Conservation (phyloP, 2,329 filamentous ascomycete species). For the Chaetomiaceae sp. region DNA sequence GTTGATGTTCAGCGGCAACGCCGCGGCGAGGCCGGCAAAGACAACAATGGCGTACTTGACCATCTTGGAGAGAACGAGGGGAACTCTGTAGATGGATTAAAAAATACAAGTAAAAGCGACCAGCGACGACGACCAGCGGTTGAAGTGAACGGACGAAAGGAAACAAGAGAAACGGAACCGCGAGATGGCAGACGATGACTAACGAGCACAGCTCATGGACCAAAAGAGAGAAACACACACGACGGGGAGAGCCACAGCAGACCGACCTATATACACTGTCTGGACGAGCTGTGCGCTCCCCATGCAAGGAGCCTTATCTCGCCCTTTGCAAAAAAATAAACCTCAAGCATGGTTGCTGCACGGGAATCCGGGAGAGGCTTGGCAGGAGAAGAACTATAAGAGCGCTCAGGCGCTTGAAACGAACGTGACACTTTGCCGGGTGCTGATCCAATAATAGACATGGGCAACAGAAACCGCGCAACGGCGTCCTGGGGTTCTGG, state of each 20-base stretch:
- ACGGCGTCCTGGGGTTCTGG: background rate
- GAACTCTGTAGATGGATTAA: conserved; percentile 8
- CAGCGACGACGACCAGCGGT: conserved; percentile 35
- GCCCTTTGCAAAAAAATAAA: background rate
- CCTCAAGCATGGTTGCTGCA: background rate
- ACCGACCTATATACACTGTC: conserved; percentile 33
- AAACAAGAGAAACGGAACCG: conserved; percentile 24
- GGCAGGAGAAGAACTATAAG: conserved; percentile 1
- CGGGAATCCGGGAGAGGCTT: conserved; percentile 1
- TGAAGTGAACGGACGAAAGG: conserved; percentile 23
- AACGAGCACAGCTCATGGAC: conserved; percentile 35
- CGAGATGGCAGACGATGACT: conserved; percentile 13
- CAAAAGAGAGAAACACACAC: background rate
- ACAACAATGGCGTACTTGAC: conserved; percentile 35
- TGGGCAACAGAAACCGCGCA: background rate
- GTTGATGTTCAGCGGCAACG: conserved; percentile 41
- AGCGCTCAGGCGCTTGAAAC: conserved; percentile 5
- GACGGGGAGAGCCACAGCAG: conserved; percentile 14
- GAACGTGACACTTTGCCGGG: conserved; percentile 8
- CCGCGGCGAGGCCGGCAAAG: conserved; percentile 36
- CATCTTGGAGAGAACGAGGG: conserved; percentile 30
- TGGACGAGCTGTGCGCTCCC: background rate
- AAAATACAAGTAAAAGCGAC: conserved; percentile 31
- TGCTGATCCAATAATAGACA: background rate
- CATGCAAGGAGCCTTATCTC: background rate